A percentile compares a stretch with the other conserved stretches of the same genome.
Evolutionary conservation across 2,329 filamentous ascomycete genomes (phyloP).

Genomic region (Ophiostoma sp.): DNA sequence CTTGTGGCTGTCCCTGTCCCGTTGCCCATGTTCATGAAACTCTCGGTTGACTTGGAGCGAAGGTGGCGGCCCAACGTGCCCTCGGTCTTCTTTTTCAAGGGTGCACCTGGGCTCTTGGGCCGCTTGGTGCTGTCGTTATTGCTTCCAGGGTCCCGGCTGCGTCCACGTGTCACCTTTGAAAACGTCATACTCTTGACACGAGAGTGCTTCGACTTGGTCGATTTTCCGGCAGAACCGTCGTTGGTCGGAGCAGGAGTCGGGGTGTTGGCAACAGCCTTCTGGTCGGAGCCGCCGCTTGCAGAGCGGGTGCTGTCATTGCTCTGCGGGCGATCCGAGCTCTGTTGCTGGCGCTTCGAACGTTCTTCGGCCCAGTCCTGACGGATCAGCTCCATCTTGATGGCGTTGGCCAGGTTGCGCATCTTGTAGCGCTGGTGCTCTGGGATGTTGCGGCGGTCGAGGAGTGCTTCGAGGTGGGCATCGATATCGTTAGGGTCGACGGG

Average conservation of each 20-base stretch:
- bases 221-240: slow-evolving; percentile 41
- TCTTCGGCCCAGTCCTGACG: slow-evolving; percentile 79
- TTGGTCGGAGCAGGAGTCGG: slow-evolving; percentile 32
- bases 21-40: slow-evolving; percentile 58
- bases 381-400: slow-evolving; percentile 95
- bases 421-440: slow-evolving; percentile 91
- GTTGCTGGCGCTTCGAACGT: slow-evolving; percentile 44
- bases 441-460: slow-evolving; percentile 85
- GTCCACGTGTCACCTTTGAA: slow-evolving; percentile 52
- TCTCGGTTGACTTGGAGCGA: slow-evolving; percentile 72
- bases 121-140: slow-evolving; percentile 14
- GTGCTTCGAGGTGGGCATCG: slow-evolving; percentile 59
- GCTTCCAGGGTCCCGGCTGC: slow-evolving; percentile 25
- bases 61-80: slow-evolving; percentile 62
- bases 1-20: slow-evolving; percentile 40
- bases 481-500: slow-evolving; percentile 56
- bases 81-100: slow-evolving; percentile 70
- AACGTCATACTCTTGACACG: slow-evolving; percentile 79
- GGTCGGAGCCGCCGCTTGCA: slow-evolving; percentile 36
- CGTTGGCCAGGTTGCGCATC: slow-evolving; percentile 84
- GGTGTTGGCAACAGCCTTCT: neutral
- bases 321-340: neutral
- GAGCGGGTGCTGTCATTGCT: slow-evolving; percentile 48
- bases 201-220: slow-evolving; percentile 56
- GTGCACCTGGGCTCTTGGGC: slow-evolving; percentile 61